phyloP scores from a whole-genome alignment of 2,329 filamentous ascomycete genomes.

The Aspergillus caelatus region DNA sequence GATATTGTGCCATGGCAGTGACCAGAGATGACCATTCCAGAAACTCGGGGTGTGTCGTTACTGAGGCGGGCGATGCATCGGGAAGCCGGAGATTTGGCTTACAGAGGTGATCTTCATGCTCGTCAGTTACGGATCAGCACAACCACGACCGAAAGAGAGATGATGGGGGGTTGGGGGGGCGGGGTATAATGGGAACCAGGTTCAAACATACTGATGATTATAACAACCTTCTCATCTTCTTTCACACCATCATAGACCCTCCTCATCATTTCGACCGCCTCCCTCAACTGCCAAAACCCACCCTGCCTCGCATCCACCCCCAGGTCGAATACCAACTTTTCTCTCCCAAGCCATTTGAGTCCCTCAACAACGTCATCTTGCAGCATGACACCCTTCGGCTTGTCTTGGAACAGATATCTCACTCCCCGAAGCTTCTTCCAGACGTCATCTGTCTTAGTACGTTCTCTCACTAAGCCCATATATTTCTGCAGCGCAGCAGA shows the following conservation, averaged over 20 bases:
- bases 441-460: conserved; percentile 58
- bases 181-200: background rate
- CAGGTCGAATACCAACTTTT: conserved; percentile 74
- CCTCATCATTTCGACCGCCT: conserved; percentile 70
- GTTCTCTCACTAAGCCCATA: conserved; percentile 60
- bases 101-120: conserved; percentile 74
- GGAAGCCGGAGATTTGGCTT: conserved; percentile 74
- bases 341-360: conserved; percentile 65
- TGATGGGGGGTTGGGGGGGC: background rate
- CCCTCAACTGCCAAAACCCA: conserved; percentile 73
- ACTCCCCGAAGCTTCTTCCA: conserved; percentile 76
- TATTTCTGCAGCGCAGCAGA: conserved; percentile 65
- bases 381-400: conserved; percentile 67
- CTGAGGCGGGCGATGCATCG: conserved; percentile 50
- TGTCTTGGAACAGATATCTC: conserved; percentile 80
- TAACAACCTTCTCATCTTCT: conserved; percentile 59
- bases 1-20: conserved; percentile 65
- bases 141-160: conserved; percentile 1
- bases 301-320: conserved; percentile 80
- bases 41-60: conserved; percentile 57
- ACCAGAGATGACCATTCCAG: conserved; percentile 71
- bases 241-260: conserved; percentile 64
- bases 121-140: conserved; percentile 15
- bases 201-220: conserved; percentile 58
- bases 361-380: conserved; percentile 65